Evolutionary conservation across 441 rosid genomes (phyloP).

Genomic region (Populus hybrid): DNA sequence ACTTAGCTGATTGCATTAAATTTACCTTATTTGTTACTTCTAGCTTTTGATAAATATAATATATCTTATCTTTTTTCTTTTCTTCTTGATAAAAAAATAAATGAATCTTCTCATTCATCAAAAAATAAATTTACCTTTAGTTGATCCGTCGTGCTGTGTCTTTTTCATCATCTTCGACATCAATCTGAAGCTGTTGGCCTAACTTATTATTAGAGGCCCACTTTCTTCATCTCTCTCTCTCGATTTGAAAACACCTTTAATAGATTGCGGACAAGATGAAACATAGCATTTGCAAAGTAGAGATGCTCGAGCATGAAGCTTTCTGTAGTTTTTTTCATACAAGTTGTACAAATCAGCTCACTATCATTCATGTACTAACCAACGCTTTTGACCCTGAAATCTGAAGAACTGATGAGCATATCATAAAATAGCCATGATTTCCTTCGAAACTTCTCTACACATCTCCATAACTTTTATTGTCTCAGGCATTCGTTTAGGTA

Average conservation of each 20-base stretch:
- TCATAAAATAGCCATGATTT: background rate
- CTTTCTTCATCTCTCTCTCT: background rate
- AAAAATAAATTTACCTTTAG: background rate
- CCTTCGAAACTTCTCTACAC: background rate
- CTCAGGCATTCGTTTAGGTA: background rate
- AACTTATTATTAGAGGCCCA: background rate
- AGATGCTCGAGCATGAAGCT: background rate
- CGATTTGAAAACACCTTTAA: background rate
- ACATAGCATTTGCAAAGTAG: background rate
- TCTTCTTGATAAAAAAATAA: background rate
- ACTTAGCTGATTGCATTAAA: background rate
- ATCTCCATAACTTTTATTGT: background rate
- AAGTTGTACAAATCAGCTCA: background rate
- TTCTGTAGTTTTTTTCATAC: background rate
- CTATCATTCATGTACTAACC: background rate
- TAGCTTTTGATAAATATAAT: background rate
- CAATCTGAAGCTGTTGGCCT: background rate
- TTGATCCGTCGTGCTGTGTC: background rate
- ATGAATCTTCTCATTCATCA: background rate
- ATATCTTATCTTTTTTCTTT: no score
- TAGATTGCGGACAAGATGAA: background rate
- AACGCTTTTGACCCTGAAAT: background rate
- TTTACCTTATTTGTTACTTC: background rate
- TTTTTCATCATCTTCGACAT: background rate
- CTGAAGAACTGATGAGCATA: background rate